Base-by-base conservation (phyloP, 208 protist genomes). In the Wallacemonas collosoma region DNA sequence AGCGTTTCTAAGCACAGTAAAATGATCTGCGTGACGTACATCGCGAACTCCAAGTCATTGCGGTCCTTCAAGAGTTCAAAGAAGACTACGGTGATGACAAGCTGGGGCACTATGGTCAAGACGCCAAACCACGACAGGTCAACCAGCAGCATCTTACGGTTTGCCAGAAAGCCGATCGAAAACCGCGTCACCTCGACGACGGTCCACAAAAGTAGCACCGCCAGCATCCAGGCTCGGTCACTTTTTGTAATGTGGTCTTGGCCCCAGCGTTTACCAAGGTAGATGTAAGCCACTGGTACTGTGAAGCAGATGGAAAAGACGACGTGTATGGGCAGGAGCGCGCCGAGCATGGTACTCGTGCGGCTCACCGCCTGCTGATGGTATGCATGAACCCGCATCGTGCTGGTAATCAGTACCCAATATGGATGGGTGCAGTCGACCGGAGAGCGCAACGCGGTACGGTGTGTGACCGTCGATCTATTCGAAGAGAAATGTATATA, bases 321-420 rank as follows among this genome's bases (percentile, higher is more conserved):
- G 0, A 71, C 1, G 55, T 95, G 87, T 5, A 76, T 41, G 9
- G 45, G 70, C 3, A 93, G 57, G 3, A 94, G 75, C 3, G 72
- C 84, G 15, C 75, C 77, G 36, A 94, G 77, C 8, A 85, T 45
- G 1, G 81, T 78, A 68, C 82, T 91, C 56, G 73, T 83, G 47
- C 84, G 82, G 68, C 83, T 85, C 17, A 93, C 66, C 6, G 45
- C 48, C 41, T 92, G 86, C 4, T 68, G 69, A 63, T 95, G 91
- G 50, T 87, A 90, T 0, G 88, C 88, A 38, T 72, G 71, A n/a
- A 95, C 85, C 2, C 91, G 79, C 91, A 95, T 92, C 26, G 40
- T 26, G 26, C 26, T 26, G 26, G 26, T 26, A 26, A 26, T 26
- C 26, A 26, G 26, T 26, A 26, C 26, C 26, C 26, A 26, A 26